phyloP scores from a whole-genome alignment of 192 early-diverging fungal genomes.

The Anaeromyces robustus region DNA sequence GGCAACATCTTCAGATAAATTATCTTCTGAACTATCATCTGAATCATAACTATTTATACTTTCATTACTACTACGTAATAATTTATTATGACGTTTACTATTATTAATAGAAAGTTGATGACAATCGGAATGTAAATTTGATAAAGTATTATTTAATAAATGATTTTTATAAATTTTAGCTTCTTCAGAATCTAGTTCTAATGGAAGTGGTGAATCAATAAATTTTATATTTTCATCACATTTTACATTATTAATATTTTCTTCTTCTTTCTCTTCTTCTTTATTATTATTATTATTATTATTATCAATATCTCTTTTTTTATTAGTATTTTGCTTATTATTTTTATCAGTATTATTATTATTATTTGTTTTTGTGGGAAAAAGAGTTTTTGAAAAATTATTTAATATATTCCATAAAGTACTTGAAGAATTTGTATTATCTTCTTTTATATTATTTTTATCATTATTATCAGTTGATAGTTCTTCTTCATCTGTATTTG shows the following conservation, averaged over 20 bases:
- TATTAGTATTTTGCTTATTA: too few relatives aligned
- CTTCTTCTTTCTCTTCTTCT: neutral
- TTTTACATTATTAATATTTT: neutral
- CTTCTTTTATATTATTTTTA: too few relatives aligned
- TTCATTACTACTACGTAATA: neutral
- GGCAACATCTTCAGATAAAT: neutral
- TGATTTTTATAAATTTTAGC: neutral
- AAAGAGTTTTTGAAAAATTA: too few relatives aligned
- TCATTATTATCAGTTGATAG: too few relatives aligned
- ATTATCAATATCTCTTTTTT: too few relatives aligned
- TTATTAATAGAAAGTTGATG: neutral
- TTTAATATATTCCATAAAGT: too few relatives aligned
- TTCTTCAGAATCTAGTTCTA: neutral
- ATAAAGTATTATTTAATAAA: neutral
- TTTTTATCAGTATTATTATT: too few relatives aligned
- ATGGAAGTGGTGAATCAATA: neutral
- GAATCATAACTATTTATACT: neutral
- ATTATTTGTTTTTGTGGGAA: too few relatives aligned
- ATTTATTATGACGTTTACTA: neutral
- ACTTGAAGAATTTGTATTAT: too few relatives aligned
- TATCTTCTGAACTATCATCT: neutral
- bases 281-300: too few relatives aligned
- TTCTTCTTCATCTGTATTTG: too few relatives aligned
- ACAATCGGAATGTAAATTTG: neutral
- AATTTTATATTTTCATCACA: neutral